A percentile compares a stretch with the other conserved stretches of the same genome.
Evolutionary conservation across 1,284 basidiomycete genomes (phyloP).

Genomic region (Peniophora sp.): DNA sequence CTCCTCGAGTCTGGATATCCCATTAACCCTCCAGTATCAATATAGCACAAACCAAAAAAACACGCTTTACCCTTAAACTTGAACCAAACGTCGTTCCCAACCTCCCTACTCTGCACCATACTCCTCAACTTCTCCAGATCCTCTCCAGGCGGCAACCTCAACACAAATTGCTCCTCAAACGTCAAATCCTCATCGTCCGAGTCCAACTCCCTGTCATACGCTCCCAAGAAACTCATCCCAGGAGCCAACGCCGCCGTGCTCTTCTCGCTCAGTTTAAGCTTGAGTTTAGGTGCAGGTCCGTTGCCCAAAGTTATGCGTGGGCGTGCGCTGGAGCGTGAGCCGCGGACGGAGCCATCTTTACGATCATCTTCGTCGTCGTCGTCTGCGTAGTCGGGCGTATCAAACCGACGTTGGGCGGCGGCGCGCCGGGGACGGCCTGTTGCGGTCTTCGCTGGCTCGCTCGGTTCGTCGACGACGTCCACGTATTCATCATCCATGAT

Average conservation of each 20-base stretch:
- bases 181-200: conserved; percentile 90
- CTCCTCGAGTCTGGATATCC: conserved; percentile 95
- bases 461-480: not conserved
- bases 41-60: not conserved
- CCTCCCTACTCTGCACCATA: conserved; percentile 74
- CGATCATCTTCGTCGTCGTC: conserved; percentile 8
- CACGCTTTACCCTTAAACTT: conserved; percentile 91
- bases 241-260: conserved; percentile 61
- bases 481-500: not conserved
- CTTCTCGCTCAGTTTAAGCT: conserved; percentile 78
- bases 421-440: conserved; percentile 11
- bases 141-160: conserved; percentile 83
- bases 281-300: conserved; percentile 61
- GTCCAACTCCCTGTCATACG: conserved; percentile 92
- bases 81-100: conserved; percentile 89
- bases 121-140: conserved; percentile 74
- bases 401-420: conserved; percentile 10
- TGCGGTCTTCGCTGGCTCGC: conserved; percentile 9
- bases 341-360: conserved; percentile 18
- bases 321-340: conserved; percentile 28
- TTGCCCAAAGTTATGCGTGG: conserved; percentile 21
- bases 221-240: conserved; percentile 76
- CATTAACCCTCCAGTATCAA: not conserved
- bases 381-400: conserved; percentile 9
- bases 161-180: conserved; percentile 97